Percentiles rank a stretch among this genome's conserved stretches.
Evolutionary conservation across 2,329 filamentous ascomycete genomes (phyloP).

Genomic region (Aspergillus quadricinctus): DNA sequence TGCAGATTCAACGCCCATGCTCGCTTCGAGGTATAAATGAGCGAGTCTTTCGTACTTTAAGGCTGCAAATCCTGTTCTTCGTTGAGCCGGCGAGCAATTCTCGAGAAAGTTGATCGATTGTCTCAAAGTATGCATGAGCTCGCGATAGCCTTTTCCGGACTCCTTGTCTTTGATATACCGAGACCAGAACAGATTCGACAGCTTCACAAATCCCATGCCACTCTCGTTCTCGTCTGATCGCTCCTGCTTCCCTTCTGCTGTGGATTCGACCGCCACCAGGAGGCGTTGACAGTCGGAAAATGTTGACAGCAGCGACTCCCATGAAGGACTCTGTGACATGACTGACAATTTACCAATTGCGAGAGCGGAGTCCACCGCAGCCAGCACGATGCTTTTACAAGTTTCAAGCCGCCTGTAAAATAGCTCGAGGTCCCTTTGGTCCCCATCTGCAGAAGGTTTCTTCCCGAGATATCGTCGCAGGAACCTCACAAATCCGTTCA

Average conservation of each 20-base stretch:
- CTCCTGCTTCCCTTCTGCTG: slow-evolving; percentile 11
- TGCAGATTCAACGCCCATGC: slow-evolving; percentile 31
- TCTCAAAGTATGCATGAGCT: slow-evolving; percentile 37
- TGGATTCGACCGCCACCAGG: slow-evolving; percentile 25
- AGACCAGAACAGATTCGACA: slow-evolving; percentile 47
- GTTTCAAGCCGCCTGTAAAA: slow-evolving; percentile 29
- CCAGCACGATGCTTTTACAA: slow-evolving; percentile 35
- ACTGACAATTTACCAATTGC: slow-evolving; percentile 38
- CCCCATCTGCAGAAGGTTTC: slow-evolving; percentile 22
- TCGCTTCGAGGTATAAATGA: slow-evolving; percentile 37
- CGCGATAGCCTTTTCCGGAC: slow-evolving; percentile 25
- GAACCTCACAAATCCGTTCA: slow-evolving; percentile 38
- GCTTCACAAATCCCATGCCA: slow-evolving; percentile 30
- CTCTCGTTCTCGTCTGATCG: slow-evolving; percentile 16
- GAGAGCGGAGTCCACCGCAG: slow-evolving; percentile 38
- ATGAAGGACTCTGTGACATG: slow-evolving; percentile 32
- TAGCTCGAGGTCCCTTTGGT: slow-evolving; percentile 25
- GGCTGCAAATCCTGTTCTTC: slow-evolving; percentile 36
- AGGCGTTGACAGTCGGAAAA: slow-evolving; percentile 35
- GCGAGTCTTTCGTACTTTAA: slow-evolving; percentile 45
- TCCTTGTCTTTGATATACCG: slow-evolving; percentile 43
- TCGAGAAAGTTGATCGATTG: slow-evolving; percentile 38
- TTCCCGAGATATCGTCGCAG: slow-evolving; percentile 39
- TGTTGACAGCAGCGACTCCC: slow-evolving; percentile 35
- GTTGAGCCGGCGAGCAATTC: slow-evolving; percentile 29